These are phyloP conservation scores for Nicotiana attenuata DNA, from an alignment of 257 asterid genomes.

Conservation along the genomic window DNA sequence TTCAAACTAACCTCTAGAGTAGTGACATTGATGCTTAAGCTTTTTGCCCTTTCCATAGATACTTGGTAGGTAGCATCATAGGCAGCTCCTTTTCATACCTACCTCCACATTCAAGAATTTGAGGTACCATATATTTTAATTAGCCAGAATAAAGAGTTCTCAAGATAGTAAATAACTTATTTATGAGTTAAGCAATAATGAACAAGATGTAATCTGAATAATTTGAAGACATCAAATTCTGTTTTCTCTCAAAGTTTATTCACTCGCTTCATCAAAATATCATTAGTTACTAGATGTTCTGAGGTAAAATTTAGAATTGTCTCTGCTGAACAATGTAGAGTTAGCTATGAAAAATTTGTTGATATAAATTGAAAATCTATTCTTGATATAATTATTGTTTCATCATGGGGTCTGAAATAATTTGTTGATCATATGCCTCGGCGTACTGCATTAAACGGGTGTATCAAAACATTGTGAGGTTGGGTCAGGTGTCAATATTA, in stretches of 20 bases:
- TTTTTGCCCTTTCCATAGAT: conserved; percentile 32
- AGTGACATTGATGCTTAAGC: conserved; percentile 33
- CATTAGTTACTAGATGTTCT: background rate
- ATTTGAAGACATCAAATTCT: background rate
- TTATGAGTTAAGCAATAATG: background rate
- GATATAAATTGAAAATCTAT: background rate
- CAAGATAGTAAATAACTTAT: background rate
- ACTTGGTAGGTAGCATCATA: conserved; percentile 16
- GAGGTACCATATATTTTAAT: background rate
- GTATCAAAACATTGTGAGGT: too few relatives aligned
- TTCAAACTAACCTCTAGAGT: conserved; percentile 36
- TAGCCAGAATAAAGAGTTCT: background rate
- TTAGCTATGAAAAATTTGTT: background rate
- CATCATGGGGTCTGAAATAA: too few relatives aligned
- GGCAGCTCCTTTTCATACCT: conserved; percentile 17
- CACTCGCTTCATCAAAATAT: background rate
- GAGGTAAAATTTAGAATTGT: background rate
- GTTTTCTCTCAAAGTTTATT: background rate
- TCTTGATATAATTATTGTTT: too few relatives aligned
- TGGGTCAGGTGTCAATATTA: too few relatives aligned
- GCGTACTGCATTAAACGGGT: too few relatives aligned
- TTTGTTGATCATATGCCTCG: too few relatives aligned
- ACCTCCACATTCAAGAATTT: conserved; percentile 1
- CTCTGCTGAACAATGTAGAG: background rate
- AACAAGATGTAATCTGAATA: background rate